Evolutionary conservation across 1,284 basidiomycete species (phyloP).

Genomic region (Ustilago crameri): DNA sequence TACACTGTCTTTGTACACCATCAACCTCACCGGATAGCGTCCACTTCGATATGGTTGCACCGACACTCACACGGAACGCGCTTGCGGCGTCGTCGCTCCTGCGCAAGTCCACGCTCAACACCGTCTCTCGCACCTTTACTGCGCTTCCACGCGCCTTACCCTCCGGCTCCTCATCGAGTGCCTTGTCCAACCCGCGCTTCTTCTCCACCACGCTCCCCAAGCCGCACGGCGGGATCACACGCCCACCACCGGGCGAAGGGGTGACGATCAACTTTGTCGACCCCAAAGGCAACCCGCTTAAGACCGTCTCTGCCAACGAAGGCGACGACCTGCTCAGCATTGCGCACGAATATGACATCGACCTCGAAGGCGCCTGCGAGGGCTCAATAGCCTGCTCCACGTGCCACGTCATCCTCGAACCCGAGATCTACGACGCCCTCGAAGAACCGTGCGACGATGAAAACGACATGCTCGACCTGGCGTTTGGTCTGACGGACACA

Average conservation of each 20-base stretch:
- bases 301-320: conserved; percentile 90
- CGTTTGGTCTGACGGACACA: conserved; percentile 91
- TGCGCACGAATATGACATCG: conserved; percentile 95
- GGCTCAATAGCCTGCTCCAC: conserved; percentile 97
- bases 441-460: conserved; percentile 96
- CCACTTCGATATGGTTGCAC: conserved; percentile 2
- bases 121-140: neutral
- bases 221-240: conserved; percentile 72
- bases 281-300: conserved; percentile 82
- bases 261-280: conserved; percentile 91
- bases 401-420: conserved; percentile 90
- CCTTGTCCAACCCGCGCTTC: conserved; percentile 1
- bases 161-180: neutral
- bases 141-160: neutral
- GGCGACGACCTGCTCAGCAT: conserved; percentile 91
- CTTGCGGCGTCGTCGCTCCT: neutral
- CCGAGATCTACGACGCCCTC: conserved; percentile 83
- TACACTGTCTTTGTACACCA: too few species aligned
- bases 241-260: conserved; percentile 74
- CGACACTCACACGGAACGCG: neutral
- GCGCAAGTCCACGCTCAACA: neutral
- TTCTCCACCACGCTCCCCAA: conserved; percentile 5
- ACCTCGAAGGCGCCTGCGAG: conserved; percentile 96
- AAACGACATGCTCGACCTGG: conserved; percentile 92
- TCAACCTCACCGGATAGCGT: neutral